Evolutionary conservation across 768 basidiomycete species (phyloP), one percentile per base, ranked within the genome.

Genomic region (Chalciporus piperatus): DNA sequence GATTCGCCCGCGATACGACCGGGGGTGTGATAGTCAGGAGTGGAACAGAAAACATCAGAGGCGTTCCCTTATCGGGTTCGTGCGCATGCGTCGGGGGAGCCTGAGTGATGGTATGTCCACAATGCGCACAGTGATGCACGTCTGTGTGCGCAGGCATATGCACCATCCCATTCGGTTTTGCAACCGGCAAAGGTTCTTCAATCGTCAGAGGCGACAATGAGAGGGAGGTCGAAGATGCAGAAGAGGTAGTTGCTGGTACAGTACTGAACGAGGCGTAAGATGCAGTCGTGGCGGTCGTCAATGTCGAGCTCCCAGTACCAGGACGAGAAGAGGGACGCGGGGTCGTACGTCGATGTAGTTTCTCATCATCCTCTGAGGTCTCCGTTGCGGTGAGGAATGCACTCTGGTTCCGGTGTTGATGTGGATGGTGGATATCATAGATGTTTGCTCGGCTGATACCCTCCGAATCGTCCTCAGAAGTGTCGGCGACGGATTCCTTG

Each of bases 41-140:
- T 10, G 66, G 66, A 3, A 67, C 56, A 0, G 58, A 59, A 19
- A 67, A 69, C 66, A 69, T 67, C 6, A 65, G 68, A 17, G 69
- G 63, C 28, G 63, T 44, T 2, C 12, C n/a, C 6, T 16, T 39
- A 19, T 10, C 43, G 25, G 19, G 17, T 9, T 52, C 30, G 17
- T 13, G 44, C 6, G 19, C 11, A 13, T 40, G 17, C n/a, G 47
- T 48, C 19, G 43, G n/a, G 9, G 37, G 6, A 25, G 4, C 28
- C 13, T 16, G 38, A 17, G 51, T 4, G 22, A 43, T 33, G 1
- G 38, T 3, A 37, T 64, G 64, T n/a, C 63, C 63, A 52, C 64
- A 64, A 33, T 56, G 5, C 3, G 54, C 27, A 40, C 63, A 64
- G 1, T 45, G 23, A 4, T 59, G 40, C 7, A 4, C 14, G 4